These are phyloP conservation scores for Tricholomella constricta DNA, from an alignment of 768 basidiomycete genomes.

Conservation along the genomic window DNA sequence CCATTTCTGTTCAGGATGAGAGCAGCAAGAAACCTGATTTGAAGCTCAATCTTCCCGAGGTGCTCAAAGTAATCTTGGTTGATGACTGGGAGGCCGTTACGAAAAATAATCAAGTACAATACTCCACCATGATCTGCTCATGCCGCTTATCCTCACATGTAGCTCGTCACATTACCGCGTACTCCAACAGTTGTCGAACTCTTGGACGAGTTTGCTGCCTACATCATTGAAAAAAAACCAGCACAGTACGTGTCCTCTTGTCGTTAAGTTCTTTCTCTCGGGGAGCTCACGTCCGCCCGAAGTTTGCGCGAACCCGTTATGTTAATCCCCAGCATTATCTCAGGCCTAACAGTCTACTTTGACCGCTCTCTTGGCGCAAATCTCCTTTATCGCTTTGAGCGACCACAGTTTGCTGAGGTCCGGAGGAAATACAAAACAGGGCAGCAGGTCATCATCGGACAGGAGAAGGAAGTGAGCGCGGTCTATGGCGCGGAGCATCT, in stretches of 20 bases:
- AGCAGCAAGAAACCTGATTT: constrained; percentile 81
- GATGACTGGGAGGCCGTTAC: constrained; percentile 99
- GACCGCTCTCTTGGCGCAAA: constrained; percentile 89
- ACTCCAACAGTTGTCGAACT: constrained; percentile 76
- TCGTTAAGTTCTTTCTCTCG: not conserved
- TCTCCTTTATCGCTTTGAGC: constrained; percentile 92
- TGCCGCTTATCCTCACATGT: not conserved
- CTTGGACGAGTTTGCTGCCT: constrained; percentile 73
- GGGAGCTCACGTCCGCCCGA: not conserved
- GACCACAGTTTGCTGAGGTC: constrained; percentile 87
- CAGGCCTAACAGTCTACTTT: constrained; percentile 89
- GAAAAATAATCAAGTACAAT: constrained; percentile 82
- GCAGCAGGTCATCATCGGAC: constrained; percentile 61
- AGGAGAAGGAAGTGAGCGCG: constrained; percentile 85
- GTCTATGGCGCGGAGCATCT: constrained; percentile 96
- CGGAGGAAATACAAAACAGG: constrained; percentile 75
- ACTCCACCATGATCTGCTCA: not conserved
- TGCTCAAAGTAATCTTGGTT: constrained; percentile 85
- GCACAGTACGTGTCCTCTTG: constrained; percentile 39
- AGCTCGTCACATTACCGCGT: constrained; percentile 87
- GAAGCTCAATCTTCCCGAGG: constrained; percentile 86
- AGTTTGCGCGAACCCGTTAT: constrained; percentile 72
- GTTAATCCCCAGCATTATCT: constrained; percentile 77
- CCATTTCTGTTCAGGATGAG: constrained; percentile 61
- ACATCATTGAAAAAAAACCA: constrained; percentile 55